Percentiles rank a stretch among this genome's conserved stretches.
Evolutionary conservation across 805 yeast species (phyloP).

Genomic region (Saturnispora kantuleensis): DNA sequence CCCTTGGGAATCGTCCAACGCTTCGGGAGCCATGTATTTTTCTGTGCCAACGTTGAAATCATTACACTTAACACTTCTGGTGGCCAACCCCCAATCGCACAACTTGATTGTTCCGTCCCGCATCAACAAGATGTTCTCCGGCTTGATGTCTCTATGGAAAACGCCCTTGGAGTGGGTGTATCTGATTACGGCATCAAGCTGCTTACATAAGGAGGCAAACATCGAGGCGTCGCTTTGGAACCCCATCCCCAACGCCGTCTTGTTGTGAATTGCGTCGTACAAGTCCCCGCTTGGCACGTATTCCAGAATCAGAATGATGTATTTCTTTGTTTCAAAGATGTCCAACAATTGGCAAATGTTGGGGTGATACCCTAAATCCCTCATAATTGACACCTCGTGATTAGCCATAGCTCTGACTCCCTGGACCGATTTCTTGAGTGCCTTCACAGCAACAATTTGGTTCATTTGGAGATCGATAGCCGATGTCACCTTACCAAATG

Average conservation of each 20-base stretch:
- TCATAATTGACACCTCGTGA: conserved; percentile 42
- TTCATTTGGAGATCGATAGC: conserved; percentile 32
- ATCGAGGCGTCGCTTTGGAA: conserved; percentile 20
- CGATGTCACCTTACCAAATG: conserved; percentile 52
- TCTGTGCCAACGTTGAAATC: conserved; percentile 46
- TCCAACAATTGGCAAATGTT: conserved; percentile 52
- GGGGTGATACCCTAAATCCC: conserved; percentile 34
- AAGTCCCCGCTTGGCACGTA: conserved; percentile 59
- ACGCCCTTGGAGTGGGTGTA: conserved; percentile 50
- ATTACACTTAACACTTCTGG: conserved; percentile 23
- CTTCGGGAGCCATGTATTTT: conserved; percentile 51
- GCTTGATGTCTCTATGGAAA: conserved; percentile 65
- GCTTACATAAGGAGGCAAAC: conserved; percentile 31
- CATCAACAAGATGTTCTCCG: conserved; percentile 56
- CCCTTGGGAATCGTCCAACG: conserved; percentile 14
- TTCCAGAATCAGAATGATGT: conserved; percentile 52
- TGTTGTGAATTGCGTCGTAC: conserved; percentile 42
- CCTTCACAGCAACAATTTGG: conserved; percentile 42
- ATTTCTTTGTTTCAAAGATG: conserved; percentile 42
- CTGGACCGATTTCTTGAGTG: conserved; percentile 36
- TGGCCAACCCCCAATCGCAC: conserved; percentile 69
- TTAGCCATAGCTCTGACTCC: conserved; percentile 38
- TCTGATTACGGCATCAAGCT: conserved; percentile 41
- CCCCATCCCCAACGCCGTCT: conserved; percentile 19
- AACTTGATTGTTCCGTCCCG: conserved; percentile 44